Evolutionary conservation across 75 land plant species (phyloP).

Genomic region (Pinus taeda): DNA sequence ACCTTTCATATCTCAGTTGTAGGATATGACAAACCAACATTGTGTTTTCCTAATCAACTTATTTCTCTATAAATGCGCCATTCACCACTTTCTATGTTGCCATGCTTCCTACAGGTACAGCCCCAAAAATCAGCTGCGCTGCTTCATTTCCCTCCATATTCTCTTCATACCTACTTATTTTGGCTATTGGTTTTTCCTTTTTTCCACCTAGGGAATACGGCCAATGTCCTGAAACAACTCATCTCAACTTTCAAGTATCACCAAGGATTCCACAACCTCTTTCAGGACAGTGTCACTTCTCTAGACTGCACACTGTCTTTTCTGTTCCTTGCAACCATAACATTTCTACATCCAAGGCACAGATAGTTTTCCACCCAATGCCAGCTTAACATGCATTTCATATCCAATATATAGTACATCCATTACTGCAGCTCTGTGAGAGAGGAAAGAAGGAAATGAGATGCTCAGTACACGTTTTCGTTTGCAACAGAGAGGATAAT

Average conservation of each 20-base stretch:
- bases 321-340: slow-evolving; percentile 1
- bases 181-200: not conserved
- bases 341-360: not conserved
- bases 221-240: not conserved
- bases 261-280: slow-evolving; percentile 4
- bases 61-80: too few species aligned
- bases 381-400: not conserved
- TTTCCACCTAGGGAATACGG: not conserved
- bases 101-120: not conserved
- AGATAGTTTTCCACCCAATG: not conserved
- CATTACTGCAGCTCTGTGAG: not conserved
- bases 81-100: not conserved
- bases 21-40: too few species aligned
- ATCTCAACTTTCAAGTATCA: not conserved
- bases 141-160: not conserved
- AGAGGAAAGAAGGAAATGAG: not conserved
- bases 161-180: not conserved
- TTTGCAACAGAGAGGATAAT: slow-evolving; percentile 1
- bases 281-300: slow-evolving; percentile 9
- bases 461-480: not conserved
- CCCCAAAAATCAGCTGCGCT: not conserved
- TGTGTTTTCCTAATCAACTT: too few species aligned
- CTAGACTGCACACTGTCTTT: not conserved
- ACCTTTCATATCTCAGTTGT: too few species aligned
- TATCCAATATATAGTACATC: not conserved